phyloP scores from a whole-genome alignment of 108 stramenopile species.

The Cyclotella sp. region DNA sequence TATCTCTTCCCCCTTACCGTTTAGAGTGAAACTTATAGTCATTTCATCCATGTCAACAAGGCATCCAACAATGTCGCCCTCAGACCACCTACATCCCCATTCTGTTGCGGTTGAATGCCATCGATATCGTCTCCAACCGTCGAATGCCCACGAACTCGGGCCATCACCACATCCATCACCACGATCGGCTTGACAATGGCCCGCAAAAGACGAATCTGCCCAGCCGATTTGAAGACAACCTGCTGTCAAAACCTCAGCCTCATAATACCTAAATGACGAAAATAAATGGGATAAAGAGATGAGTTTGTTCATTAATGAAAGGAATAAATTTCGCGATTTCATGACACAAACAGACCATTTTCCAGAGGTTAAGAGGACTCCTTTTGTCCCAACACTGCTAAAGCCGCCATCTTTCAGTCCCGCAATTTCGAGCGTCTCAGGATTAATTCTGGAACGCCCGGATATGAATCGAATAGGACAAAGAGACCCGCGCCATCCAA shows the following conservation, averaged over 20 bases:
- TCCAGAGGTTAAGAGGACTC: slow-evolving; percentile 76
- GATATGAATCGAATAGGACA: slow-evolving; percentile 79
- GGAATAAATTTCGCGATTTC: not conserved
- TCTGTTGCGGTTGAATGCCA: slow-evolving; percentile 91
- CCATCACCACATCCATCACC: slow-evolving; percentile 96
- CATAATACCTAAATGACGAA: slow-evolving; percentile 73
- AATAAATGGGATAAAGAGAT: not conserved
- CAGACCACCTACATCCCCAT: slow-evolving; percentile 95
- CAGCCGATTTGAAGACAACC: slow-evolving; percentile 96
- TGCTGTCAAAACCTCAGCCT: slow-evolving; percentile 86
- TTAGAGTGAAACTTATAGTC: slow-evolving; percentile 87
- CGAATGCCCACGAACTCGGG: slow-evolving; percentile 93
- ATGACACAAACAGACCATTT: slow-evolving; percentile 63
- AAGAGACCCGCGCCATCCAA: slow-evolving; percentile 69
- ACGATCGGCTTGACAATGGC: slow-evolving; percentile 84
- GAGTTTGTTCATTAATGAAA: not conserved
- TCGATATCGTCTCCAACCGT: slow-evolving; percentile 93
- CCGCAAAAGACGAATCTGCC: slow-evolving; percentile 89
- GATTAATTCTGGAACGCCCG: slow-evolving; percentile 72
- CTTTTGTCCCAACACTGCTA: slow-evolving; percentile 89
- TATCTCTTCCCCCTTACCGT: slow-evolving; percentile 88
- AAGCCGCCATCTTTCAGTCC: slow-evolving; percentile 85
- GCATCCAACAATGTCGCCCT: slow-evolving; percentile 91
- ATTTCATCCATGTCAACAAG: slow-evolving; percentile 89
- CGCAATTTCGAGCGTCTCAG: slow-evolving; percentile 69